Percentiles rank a stretch among this genome's conserved stretches.
Evolutionary conservation across 2,329 filamentous ascomycete genomes (phyloP).

Genomic region (Aaosphaeria pasadenensis): DNA sequence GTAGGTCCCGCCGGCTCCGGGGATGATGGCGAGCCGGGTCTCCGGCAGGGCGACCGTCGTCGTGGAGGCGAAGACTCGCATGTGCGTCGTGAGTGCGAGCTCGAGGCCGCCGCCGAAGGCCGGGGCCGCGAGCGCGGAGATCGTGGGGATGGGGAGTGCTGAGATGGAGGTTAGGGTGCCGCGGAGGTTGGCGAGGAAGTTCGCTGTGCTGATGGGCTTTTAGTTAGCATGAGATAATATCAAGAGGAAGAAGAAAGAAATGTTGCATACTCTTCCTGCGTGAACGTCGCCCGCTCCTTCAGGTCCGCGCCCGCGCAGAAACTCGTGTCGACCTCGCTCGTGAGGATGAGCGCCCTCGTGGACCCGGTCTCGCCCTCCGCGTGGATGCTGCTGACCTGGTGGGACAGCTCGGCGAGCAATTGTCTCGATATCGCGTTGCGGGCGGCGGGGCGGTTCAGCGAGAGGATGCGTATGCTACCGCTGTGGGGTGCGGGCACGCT

Average conservation of each 20-base stretch:
- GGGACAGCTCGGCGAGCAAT: constrained; percentile 68
- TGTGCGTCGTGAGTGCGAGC: constrained; percentile 81
- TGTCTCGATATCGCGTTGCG: constrained; percentile 88
- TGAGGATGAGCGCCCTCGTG: constrained; percentile 79
- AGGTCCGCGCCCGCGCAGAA: constrained; percentile 96
- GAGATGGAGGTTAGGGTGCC: constrained; percentile 71
- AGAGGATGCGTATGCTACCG: constrained; percentile 83
- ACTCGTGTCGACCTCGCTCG: constrained; percentile 77
- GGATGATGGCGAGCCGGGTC: constrained; percentile 89
- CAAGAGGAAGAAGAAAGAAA: constrained; percentile 1
- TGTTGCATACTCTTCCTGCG: constrained; percentile 66
- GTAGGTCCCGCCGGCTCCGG: constrained; percentile 89
- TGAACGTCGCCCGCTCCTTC: constrained; percentile 80
- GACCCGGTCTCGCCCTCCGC: constrained; percentile 54
- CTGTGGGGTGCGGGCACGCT: constrained; percentile 73
- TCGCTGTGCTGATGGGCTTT: constrained; percentile 76
- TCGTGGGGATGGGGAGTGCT: constrained; percentile 79
- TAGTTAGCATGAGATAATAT: too few relatives aligned
- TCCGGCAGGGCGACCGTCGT: constrained; percentile 82
- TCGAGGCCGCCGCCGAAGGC: constrained; percentile 94
- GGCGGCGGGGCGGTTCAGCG: constrained; percentile 78
- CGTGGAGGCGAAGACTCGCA: constrained; percentile 81
- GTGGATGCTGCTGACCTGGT: constrained; percentile 70
- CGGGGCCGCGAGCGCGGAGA: constrained; percentile 79
- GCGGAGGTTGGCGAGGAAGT: constrained; percentile 76